Base-by-base conservation (phyloP, 2,329 filamentous ascomycete genomes). In the Phoma sp. region DNA sequence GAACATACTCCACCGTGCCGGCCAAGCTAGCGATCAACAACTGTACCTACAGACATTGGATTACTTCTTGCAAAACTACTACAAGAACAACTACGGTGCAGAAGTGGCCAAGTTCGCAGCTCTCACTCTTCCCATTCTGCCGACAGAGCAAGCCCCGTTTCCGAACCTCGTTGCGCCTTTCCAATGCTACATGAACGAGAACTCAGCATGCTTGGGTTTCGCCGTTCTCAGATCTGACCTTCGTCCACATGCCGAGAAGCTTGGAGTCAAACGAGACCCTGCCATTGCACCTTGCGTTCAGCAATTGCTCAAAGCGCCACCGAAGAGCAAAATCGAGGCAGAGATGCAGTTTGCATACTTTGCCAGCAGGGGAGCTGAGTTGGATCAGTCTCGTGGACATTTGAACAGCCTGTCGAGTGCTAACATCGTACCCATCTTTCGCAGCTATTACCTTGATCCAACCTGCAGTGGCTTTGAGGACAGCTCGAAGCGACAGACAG, bases 221-320 rank as follows among this genome's bases (percentile, higher is more conserved):
- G 82, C 87, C 24, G 88, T 96, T 17, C 78, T 99, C 31, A 84
- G 85, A 57, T 83, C 79, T 43, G 90, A 95, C 60, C 81, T 98
- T n/a, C 88, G 90, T 57, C 78, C 84, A 10, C 91, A 98, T 78
- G 91, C 92, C 15, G 81, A 83, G 50, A 94, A 95, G 77, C 92
- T 99, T 67, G 93, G 92, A 1, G 92, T 99, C 5, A 84, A 84
- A n/a, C 78, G 84, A 48, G 88, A 99, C 72, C 95, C 96, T 0
- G 85, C 88, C 0, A 89, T 98, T 58, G 80, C 81, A 1, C 85
- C 88, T 24, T 96, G 92, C 69, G 85, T 96, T 12, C 87, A 89
- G 36, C 84, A 85, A 24, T 79, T 99, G 36, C 78, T 94, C 25
- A 82, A 84, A 27, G 85, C 83, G 2, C 92, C 93, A 29, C 94